Evolutionary conservation across 805 yeast genomes (phyloP).

Genomic region (Candida silvatica): DNA sequence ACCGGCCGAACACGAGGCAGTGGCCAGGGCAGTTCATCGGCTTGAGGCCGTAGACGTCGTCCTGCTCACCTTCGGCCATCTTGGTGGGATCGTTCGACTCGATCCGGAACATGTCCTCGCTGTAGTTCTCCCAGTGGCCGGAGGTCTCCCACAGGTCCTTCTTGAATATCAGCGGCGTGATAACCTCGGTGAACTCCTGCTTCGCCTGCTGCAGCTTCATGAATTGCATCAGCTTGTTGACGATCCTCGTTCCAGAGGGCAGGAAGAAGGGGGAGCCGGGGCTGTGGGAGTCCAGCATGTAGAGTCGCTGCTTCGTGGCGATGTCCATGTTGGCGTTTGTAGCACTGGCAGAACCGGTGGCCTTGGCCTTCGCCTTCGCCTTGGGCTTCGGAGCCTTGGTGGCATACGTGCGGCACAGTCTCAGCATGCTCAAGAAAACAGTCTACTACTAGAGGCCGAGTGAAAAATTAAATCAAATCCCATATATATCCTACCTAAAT

Average conservation of each 20-base stretch:
- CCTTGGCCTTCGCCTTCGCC: no score
- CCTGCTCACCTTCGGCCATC: slow-evolving; percentile 28
- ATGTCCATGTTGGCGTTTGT: slow-evolving; percentile 31
- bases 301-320: slow-evolving; percentile 65
- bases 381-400: neutral
- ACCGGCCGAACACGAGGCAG: slow-evolving; percentile 69
- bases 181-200: slow-evolving; percentile 85
- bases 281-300: slow-evolving; percentile 68
- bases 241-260: slow-evolving; percentile 86
- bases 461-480: no score
- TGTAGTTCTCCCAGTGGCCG: slow-evolving; percentile 94
- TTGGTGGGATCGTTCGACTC: slow-evolving; percentile 40
- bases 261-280: slow-evolving; percentile 92
- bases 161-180: slow-evolving; percentile 84
- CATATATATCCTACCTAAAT: no score
- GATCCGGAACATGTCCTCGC: slow-evolving; percentile 90
- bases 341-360: neutral
- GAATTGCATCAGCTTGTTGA: slow-evolving; percentile 69
- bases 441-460: no score
- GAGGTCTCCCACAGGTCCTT: slow-evolving; percentile 80
- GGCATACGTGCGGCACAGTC: slow-evolving; percentile 25
- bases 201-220: slow-evolving; percentile 78
- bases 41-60: slow-evolving; percentile 61
- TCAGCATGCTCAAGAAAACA: no score
- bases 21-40: slow-evolving; percentile 52